Conservation (phyloP, 1,284 basidiomycete species). For the Irpex sp. region DNA sequence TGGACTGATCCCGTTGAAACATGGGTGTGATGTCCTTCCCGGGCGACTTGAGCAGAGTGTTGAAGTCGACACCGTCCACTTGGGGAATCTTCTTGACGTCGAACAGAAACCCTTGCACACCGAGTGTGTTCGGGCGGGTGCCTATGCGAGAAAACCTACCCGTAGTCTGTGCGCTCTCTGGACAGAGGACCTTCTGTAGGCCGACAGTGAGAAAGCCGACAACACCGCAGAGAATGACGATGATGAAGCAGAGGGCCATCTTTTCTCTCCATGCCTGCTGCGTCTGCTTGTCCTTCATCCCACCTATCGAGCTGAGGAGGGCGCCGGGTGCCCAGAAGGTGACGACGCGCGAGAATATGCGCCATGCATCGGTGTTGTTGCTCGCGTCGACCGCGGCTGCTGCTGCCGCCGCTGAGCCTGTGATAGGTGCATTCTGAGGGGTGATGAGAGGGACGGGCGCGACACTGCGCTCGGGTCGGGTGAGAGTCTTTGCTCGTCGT, state of each 20-base stretch:
- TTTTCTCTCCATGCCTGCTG: slow-evolving; percentile 98
- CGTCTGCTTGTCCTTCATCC: slow-evolving; percentile 75
- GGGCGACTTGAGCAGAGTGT: slow-evolving; percentile 41
- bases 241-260: slow-evolving; percentile 88
- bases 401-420: slow-evolving; percentile 28
- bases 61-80: slow-evolving; percentile 60
- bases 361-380: slow-evolving; percentile 69
- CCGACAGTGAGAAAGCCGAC: slow-evolving; percentile 96
- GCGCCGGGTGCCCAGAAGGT: slow-evolving; percentile 92
- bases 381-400: slow-evolving; percentile 26
- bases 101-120: slow-evolving; percentile 76
- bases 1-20: slow-evolving; percentile 67
- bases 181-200: slow-evolving; percentile 90
- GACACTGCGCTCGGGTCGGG: slow-evolving; percentile 91
- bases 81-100: slow-evolving; percentile 59
- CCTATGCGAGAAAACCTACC: slow-evolving; percentile 68
- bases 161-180: slow-evolving; percentile 52
- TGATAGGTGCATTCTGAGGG: slow-evolving; percentile 46
- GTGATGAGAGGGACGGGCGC: slow-evolving; percentile 94
- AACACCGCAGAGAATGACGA: slow-evolving; percentile 70
- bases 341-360: slow-evolving; percentile 72
- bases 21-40: slow-evolving; percentile 89
- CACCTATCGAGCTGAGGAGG: slow-evolving; percentile 71
- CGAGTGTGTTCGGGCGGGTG: slow-evolving; percentile 59
- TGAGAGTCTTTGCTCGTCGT: slow-evolving; percentile 91